Evolutionary conservation across 257 asterid species (phyloP).

Genomic region (Rauvolfia tetraphylla): DNA sequence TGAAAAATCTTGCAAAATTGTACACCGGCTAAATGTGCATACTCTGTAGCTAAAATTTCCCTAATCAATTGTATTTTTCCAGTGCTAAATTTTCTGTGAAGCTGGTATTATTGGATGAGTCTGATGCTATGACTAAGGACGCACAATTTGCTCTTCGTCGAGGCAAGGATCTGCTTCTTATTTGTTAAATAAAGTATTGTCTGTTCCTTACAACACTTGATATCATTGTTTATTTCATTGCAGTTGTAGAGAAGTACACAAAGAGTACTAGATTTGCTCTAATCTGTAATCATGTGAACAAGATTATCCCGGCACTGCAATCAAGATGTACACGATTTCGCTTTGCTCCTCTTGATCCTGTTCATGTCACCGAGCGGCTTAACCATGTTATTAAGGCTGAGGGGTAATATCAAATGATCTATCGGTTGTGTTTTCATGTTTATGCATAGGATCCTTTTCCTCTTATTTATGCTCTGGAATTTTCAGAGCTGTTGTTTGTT

Average conservation of each 20-base stretch:
- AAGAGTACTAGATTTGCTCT: constrained; percentile 88
- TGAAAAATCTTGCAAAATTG: not conserved
- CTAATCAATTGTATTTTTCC: constrained; percentile 24
- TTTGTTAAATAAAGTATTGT: not conserved
- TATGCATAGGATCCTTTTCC: not conserved
- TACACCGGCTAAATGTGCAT: not conserved
- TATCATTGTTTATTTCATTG: constrained; percentile 16
- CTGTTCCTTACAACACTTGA: constrained; percentile 10
- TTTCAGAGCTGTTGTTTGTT: too few species aligned
- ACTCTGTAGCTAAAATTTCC: not conserved
- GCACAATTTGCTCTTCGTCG: constrained; percentile 98
- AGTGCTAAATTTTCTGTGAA: constrained; percentile 77
- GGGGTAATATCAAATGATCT: constrained; percentile 43
- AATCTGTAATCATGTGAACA: constrained; percentile 93
- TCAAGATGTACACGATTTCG: constrained; percentile 98
- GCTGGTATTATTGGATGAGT: constrained; percentile 85
- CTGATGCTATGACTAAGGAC: constrained; percentile 99
- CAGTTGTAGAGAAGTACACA: constrained; percentile 97
- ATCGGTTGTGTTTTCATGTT: not conserved
- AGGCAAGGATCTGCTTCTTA: constrained; percentile 48
- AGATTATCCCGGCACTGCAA: constrained; percentile 91
- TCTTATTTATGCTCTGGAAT: too few species aligned
- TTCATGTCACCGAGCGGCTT: constrained; percentile 78
- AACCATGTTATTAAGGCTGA: constrained; percentile 76
- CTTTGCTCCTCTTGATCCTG: constrained; percentile 91